Conservation (phyloP, 495 filamentous ascomycete species). For the Xylaria longipes region DNA sequence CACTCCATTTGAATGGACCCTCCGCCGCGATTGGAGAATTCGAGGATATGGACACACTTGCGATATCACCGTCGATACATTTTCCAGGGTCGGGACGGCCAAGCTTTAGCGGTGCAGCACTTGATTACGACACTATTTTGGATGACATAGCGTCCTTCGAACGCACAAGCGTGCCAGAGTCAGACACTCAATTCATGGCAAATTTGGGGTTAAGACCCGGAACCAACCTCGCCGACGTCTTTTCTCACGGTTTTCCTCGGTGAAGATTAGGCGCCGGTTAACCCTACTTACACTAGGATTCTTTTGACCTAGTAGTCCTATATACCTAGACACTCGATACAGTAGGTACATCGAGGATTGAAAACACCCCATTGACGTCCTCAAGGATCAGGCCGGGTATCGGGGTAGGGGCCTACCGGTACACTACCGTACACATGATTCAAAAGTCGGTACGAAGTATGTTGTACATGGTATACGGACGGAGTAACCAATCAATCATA, state of each 20-base stretch:
- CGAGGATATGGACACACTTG: slow-evolving; percentile 30
- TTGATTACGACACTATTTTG: slow-evolving; percentile 65
- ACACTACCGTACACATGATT: neutral
- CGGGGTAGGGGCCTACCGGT: slow-evolving; percentile 1
- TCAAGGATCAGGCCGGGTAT: neutral
- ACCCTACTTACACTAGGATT: neutral
- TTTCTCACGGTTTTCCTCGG: slow-evolving; percentile 22
- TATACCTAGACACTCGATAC: neutral
- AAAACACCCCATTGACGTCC: neutral
- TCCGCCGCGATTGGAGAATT: slow-evolving; percentile 25
- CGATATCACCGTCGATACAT: slow-evolving; percentile 27
- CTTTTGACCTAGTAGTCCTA: neutral
- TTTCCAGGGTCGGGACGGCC: slow-evolving; percentile 15
- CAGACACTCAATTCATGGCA: slow-evolving; percentile 50
- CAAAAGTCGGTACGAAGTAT: slow-evolving; percentile 9
- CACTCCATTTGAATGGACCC: slow-evolving; percentile 6
- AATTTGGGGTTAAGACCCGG: slow-evolving; percentile 64
- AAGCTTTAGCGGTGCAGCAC: slow-evolving; percentile 26
- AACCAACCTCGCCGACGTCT: slow-evolving; percentile 40
- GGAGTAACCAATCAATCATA: slow-evolving; percentile 5
- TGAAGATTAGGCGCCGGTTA: neutral
- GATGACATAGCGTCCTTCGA: slow-evolving; percentile 69
- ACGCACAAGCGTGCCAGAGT: slow-evolving; percentile 60
- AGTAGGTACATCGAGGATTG: neutral
- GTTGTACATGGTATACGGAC: neutral